Evolutionary conservation across 805 yeast genomes (phyloP).

Genomic region (Dipodascus albidus): DNA sequence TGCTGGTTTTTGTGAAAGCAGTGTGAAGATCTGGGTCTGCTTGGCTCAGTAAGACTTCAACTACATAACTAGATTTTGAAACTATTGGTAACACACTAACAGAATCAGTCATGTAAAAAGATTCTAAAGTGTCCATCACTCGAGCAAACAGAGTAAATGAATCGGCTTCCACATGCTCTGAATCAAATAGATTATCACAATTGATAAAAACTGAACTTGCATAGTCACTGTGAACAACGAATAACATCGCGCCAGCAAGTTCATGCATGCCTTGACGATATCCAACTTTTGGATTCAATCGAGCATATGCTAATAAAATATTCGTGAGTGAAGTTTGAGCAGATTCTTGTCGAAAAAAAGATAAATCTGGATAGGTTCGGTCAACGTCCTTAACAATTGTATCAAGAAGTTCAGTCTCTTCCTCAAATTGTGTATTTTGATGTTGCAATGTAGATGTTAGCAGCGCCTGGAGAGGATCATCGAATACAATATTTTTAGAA

Average conservation of each 20-base stretch:
- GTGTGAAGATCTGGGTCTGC: constrained; percentile 22
- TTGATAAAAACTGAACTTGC: not conserved
- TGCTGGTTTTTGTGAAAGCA: constrained; percentile 14
- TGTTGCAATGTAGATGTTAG: not conserved
- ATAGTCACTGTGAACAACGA: constrained; percentile 9
- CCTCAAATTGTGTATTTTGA: not conserved
- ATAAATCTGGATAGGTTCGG: constrained; percentile 25
- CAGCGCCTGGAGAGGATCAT: not conserved
- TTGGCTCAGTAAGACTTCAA: constrained; percentile 18
- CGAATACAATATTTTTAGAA: not conserved
- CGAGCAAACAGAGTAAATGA: constrained; percentile 21
- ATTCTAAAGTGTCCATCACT: constrained; percentile 21
- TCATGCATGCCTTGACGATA: constrained; percentile 48
- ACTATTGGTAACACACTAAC: constrained; percentile 20
- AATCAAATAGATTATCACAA: constrained; percentile 1
- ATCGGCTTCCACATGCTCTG: constrained; percentile 21
- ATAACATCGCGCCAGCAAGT: constrained; percentile 35
- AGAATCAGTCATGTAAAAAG: constrained; percentile 20
- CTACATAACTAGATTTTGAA: constrained; percentile 21
- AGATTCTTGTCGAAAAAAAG: constrained; percentile 18
- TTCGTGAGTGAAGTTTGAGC: constrained; percentile 26
- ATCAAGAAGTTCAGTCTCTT: constrained; percentile 12
- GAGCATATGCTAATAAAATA: constrained; percentile 36
- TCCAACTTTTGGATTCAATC: constrained; percentile 35
- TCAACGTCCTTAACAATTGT: constrained; percentile 23